A percentile compares a stretch with the other conserved stretches of the same genome.
These are phyloP conservation scores for Calonectria hawksworthii DNA, from an alignment of 2,329 filamentous ascomycete species.

Conservation along the genomic window DNA sequence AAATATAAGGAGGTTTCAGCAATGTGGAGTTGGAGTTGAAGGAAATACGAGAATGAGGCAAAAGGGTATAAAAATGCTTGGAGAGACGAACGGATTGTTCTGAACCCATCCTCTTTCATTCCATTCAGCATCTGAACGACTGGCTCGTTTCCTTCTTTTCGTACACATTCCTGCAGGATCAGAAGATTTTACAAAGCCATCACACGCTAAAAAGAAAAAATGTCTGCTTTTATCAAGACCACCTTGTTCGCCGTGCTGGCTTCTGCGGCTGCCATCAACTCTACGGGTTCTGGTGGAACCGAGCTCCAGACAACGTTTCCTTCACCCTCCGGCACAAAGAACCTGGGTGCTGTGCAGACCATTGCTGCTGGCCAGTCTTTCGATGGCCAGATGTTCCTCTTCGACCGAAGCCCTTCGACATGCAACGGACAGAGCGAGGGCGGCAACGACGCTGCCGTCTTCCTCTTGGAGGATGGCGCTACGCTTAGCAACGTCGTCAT, in stretches of 20 bases:
- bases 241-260: neutral
- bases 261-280: conserved; percentile 2
- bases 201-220: neutral
- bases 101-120: neutral
- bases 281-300: neutral
- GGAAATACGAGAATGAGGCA: neutral
- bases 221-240: neutral
- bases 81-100: neutral
- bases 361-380: conserved; percentile 8
- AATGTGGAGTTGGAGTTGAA: neutral
- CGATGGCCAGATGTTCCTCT: neutral
- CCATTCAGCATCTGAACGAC: neutral
- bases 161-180: neutral
- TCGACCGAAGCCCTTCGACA: neutral
- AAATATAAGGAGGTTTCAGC: neutral
- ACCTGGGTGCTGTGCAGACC: neutral
- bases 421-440: neutral
- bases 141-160: neutral
- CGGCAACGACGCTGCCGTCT: conserved; percentile 26
- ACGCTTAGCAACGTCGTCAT: conserved; percentile 34
- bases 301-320: neutral
- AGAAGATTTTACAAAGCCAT: neutral
- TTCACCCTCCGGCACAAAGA: neutral
- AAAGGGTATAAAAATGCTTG: neutral
- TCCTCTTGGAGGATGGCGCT: conserved; percentile 31